Evolutionary conservation across 2,329 filamentous ascomycete genomes (phyloP).

Genomic region (Leptosphaerulina australis): DNA sequence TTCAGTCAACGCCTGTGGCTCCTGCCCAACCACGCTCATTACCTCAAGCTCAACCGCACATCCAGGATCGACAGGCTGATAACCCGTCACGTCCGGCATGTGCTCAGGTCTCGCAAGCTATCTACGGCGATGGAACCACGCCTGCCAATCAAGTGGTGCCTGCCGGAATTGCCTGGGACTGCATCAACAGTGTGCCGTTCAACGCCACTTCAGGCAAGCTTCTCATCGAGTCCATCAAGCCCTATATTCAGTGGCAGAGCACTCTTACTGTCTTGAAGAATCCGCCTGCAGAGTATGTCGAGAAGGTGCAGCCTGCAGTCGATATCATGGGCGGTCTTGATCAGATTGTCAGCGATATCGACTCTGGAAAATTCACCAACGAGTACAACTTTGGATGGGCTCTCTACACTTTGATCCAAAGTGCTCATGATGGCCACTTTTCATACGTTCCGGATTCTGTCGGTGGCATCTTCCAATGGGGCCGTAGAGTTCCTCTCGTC

Average conservation of each 20-base stretch:
- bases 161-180: slow-evolving; percentile 54
- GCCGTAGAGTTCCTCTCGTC: slow-evolving; percentile 58
- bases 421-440: slow-evolving; percentile 70
- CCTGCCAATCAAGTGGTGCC: slow-evolving; percentile 41
- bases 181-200: slow-evolving; percentile 53
- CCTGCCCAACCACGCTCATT: slow-evolving; percentile 19
- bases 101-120: slow-evolving; percentile 41
- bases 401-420: slow-evolving; percentile 60
- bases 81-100: slow-evolving; percentile 35
- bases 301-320: slow-evolving; percentile 54
- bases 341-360: slow-evolving; percentile 48
- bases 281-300: slow-evolving; percentile 54
- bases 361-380: slow-evolving; percentile 44
- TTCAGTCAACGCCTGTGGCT: slow-evolving; percentile 34
- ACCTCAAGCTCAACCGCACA: slow-evolving; percentile 21
- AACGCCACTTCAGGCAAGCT: slow-evolving; percentile 50
- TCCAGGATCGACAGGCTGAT: slow-evolving; percentile 32
- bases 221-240: slow-evolving; percentile 49
- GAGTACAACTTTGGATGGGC: slow-evolving; percentile 57
- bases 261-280: slow-evolving; percentile 52
- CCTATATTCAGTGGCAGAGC: slow-evolving; percentile 56
- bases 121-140: slow-evolving; percentile 30
- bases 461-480: slow-evolving; percentile 57
- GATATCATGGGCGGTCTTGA: slow-evolving; percentile 52
- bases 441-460: slow-evolving; percentile 61